phyloP scores from a whole-genome alignment of 768 basidiomycete species.

The Suillus sp. region DNA sequence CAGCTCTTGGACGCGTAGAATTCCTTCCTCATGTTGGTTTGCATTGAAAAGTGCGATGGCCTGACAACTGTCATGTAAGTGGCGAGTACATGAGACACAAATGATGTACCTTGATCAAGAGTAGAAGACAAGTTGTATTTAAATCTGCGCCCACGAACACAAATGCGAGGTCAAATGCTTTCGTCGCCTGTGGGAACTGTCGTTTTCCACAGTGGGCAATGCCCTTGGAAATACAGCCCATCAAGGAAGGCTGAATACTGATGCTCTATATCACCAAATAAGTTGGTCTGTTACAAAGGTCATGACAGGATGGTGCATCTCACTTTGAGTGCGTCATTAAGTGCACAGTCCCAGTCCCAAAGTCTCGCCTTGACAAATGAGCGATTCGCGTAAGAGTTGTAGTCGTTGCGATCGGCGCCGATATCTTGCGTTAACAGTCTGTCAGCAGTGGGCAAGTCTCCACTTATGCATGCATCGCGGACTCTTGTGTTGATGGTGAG shows the following conservation, averaged over 20 bases:
- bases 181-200: not conserved
- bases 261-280: not conserved
- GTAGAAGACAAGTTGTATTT: not conserved
- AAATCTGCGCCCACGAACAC: not conserved
- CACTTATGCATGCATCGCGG: not conserved
- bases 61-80: not conserved
- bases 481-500: not conserved
- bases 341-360: not conserved
- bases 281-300: not conserved
- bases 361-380: not conserved
- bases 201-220: not conserved
- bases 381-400: not conserved
- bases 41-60: not conserved
- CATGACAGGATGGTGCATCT: not conserved
- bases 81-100: too few relatives aligned
- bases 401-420: too few relatives aligned
- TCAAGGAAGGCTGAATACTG: not conserved
- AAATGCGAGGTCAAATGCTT: slow-evolving; percentile 3
- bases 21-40: not conserved
- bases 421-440: not conserved
- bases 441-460: not conserved
- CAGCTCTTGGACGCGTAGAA: not conserved
- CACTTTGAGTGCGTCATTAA: not conserved
- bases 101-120: not conserved
- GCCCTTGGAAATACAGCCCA: slow-evolving; percentile 3